These are phyloP conservation scores for Psilocybe cubensis DNA, from an alignment of 768 basidiomycete species.

Conservation along the genomic window DNA sequence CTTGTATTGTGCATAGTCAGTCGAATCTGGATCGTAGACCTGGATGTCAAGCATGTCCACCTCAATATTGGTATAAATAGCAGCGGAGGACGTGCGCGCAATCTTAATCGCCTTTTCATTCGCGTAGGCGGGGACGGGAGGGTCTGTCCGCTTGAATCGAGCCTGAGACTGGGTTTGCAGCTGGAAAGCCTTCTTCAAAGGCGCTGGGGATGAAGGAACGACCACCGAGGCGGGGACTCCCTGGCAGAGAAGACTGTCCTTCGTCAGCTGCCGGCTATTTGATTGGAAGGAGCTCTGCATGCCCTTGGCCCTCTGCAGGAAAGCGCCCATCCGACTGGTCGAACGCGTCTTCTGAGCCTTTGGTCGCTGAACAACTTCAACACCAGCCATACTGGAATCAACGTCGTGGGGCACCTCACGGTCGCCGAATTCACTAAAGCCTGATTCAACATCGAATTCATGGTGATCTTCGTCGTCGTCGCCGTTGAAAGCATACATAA, in stretches of 20 bases:
- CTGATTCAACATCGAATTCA: slow-evolving; percentile 33
- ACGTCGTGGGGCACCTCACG: slow-evolving; percentile 13
- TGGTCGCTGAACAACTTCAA: slow-evolving; percentile 25
- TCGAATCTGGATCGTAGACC: slow-evolving; percentile 12
- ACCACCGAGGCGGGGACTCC: slow-evolving; percentile 11
- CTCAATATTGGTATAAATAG: slow-evolving; percentile 14
- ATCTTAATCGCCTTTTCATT: slow-evolving; percentile 11
- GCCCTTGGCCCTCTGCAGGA: slow-evolving; percentile 18
- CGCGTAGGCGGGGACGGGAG: slow-evolving; percentile 7
- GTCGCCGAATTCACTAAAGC: slow-evolving; percentile 21
- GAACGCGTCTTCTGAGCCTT: slow-evolving; percentile 34
- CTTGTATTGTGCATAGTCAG: not conserved
- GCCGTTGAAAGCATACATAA: not conserved
- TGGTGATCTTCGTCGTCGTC: slow-evolving; percentile 31
- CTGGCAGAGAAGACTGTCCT: slow-evolving; percentile 17
- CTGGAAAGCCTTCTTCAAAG: not conserved
- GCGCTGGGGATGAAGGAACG: not conserved
- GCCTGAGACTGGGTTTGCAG: slow-evolving; percentile 8
- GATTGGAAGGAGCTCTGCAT: slow-evolving; percentile 14
- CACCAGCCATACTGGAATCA: slow-evolving; percentile 22
- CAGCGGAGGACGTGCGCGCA: slow-evolving; percentile 9
- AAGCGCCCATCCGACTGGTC: slow-evolving; percentile 35
- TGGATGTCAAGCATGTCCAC: slow-evolving; percentile 12
- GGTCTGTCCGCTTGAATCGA: slow-evolving; percentile 1
- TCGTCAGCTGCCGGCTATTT: slow-evolving; percentile 6